A percentile compares a stretch with the other conserved stretches of the same genome.
These are phyloP conservation scores for Pleurotus salmoneostramineus DNA, from an alignment of 768 basidiomycete genomes.

Conservation along the genomic window DNA sequence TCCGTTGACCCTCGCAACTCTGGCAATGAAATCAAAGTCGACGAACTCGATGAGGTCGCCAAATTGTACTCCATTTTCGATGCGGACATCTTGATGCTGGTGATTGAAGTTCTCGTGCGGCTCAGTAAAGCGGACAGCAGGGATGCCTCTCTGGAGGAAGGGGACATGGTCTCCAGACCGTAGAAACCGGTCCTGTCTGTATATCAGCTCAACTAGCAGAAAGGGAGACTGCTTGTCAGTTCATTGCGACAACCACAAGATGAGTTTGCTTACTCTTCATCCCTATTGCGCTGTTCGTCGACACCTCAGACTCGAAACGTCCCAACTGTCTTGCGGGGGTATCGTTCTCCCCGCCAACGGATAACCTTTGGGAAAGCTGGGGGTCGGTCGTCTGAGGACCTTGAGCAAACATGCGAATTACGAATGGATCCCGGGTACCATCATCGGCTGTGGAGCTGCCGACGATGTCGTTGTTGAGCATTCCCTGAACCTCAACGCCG, in stretches of 20 bases:
- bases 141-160: slow-evolving; percentile 46
- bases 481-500: slow-evolving; percentile 49
- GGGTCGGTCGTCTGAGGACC: slow-evolving; percentile 39
- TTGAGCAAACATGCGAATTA: slow-evolving; percentile 48
- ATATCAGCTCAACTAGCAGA: slow-evolving; percentile 42
- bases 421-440: slow-evolving; percentile 39
- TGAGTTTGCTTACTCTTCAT: slow-evolving; percentile 39
- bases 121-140: slow-evolving; percentile 55
- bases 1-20: slow-evolving; percentile 49
- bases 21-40: slow-evolving; percentile 48
- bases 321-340: slow-evolving; percentile 49
- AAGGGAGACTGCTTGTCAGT: neutral
- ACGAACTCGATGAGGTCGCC: slow-evolving; percentile 52
- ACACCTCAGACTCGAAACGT: slow-evolving; percentile 48
- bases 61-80: slow-evolving; percentile 43
- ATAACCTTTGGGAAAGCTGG: slow-evolving; percentile 26
- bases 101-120: slow-evolving; percentile 55
- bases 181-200: slow-evolving; percentile 49
- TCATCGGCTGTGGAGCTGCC: slow-evolving; percentile 48
- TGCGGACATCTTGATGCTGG: slow-evolving; percentile 53
- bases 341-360: slow-evolving; percentile 52
- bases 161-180: slow-evolving; percentile 53
- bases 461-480: slow-evolving; percentile 57
- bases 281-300: slow-evolving; percentile 40
- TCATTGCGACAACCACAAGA: neutral